These are phyloP conservation scores for Cyphellophora attinorum DNA, from an alignment of 2,329 filamentous ascomycete genomes.

Conservation along the genomic window DNA sequence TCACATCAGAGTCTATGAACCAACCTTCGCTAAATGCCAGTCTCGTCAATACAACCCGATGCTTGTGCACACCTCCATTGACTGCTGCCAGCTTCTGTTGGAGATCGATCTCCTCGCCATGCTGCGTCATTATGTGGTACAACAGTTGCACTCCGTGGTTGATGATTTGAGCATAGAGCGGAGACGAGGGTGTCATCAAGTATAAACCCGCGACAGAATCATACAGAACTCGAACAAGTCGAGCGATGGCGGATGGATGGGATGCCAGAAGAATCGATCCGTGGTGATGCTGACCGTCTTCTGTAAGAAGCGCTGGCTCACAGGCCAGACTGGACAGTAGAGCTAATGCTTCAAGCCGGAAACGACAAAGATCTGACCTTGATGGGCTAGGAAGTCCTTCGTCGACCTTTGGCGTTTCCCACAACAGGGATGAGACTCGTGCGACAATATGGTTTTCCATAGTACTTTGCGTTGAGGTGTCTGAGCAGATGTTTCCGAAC, in stretches of 20 bases:
- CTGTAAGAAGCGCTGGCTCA: constrained; percentile 32
- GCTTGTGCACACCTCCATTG: constrained; percentile 68
- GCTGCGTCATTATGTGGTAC: constrained; percentile 48
- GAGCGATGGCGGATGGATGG: constrained; percentile 61
- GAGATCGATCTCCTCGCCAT: constrained; percentile 57
- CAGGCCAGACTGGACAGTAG: constrained; percentile 33
- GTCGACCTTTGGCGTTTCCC: constrained; percentile 39
- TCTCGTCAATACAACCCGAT: constrained; percentile 68
- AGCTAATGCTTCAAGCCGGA: constrained; percentile 35
- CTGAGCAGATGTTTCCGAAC: constrained; percentile 43
- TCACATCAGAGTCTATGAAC: constrained; percentile 66
- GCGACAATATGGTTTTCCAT: constrained; percentile 43
- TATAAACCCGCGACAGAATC: constrained; percentile 59
- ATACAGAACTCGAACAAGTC: constrained; percentile 65
- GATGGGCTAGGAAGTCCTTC: constrained; percentile 29
- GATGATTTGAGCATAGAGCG: constrained; percentile 42
- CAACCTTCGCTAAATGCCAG: constrained; percentile 78
- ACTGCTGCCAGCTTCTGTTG: constrained; percentile 61
- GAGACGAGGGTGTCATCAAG: constrained; percentile 33
- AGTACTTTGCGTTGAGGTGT: constrained; percentile 27
- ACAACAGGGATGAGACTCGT: constrained; percentile 48
- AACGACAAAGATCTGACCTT: constrained; percentile 23
- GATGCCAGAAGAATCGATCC: constrained; percentile 55
- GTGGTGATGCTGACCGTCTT: constrained; percentile 51
- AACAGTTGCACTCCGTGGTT: constrained; percentile 53